Percentiles rank a stretch among this genome's conserved stretches.
These are phyloP conservation scores for Aspergillus brasiliensis DNA, from an alignment of 2,329 filamentous ascomycete genomes.

Conservation along the genomic window DNA sequence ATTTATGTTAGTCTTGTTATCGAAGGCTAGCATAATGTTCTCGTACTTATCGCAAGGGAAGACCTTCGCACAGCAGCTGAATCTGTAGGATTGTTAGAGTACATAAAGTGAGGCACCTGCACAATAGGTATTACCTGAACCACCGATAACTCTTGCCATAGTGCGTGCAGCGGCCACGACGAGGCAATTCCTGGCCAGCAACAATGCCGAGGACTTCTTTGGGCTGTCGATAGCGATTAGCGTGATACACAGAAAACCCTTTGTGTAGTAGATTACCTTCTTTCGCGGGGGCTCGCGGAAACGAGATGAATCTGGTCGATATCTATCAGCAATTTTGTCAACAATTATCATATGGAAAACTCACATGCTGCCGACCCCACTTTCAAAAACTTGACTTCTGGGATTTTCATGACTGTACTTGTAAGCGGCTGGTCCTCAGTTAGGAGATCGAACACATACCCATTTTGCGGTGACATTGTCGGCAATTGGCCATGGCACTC, in stretches of 20 bases:
- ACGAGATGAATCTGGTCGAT: slow-evolving; percentile 29
- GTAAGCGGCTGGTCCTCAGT: neutral
- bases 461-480: slow-evolving; percentile 78
- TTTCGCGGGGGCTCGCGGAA: slow-evolving; percentile 35
- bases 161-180: slow-evolving; percentile 56
- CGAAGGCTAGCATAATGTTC: neutral
- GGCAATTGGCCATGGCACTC: slow-evolving; percentile 71
- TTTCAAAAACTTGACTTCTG: slow-evolving; percentile 74
- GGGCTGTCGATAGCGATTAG: slow-evolving; percentile 28
- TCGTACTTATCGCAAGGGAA: slow-evolving; percentile 59
- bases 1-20: slow-evolving; percentile 12
- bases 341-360: slow-evolving; percentile 14
- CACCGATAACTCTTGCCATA: slow-evolving; percentile 59
- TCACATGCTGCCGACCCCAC: slow-evolving; percentile 61
- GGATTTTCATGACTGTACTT: slow-evolving; percentile 65
- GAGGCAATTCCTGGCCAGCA: slow-evolving; percentile 56
- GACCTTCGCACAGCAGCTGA: slow-evolving; percentile 60
- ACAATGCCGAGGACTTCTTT: slow-evolving; percentile 58
- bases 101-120: too few relatives aligned
- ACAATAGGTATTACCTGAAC: slow-evolving; percentile 41
- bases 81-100: slow-evolving; percentile 31
- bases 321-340: neutral
- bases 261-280: slow-evolving; percentile 35
- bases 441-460: slow-evolving; percentile 44
- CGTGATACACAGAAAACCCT: neutral